A percentile compares a stretch with the other conserved stretches of the same genome.
These are phyloP conservation scores for Symbiodinium natans DNA, from an alignment of 73 alveolate genomes.

Conservation along the genomic window DNA sequence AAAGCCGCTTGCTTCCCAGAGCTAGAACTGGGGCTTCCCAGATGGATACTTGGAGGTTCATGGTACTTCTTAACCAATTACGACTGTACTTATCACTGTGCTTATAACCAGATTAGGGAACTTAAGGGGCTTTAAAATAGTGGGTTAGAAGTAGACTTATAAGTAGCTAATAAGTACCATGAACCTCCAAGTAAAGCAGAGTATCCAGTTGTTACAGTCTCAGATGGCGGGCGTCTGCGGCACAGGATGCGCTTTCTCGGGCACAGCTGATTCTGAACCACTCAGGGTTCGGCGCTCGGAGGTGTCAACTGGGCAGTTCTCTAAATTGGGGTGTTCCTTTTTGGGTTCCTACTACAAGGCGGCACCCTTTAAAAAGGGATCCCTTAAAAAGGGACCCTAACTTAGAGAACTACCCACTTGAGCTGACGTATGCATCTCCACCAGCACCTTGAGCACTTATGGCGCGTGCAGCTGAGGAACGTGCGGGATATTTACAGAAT, in stretches of 20 bases:
- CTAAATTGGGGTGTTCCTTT: neutral
- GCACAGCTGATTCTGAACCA: constrained; percentile 85
- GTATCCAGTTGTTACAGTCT: too few relatives aligned
- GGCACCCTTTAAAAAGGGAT: neutral
- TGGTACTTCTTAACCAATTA: too few relatives aligned
- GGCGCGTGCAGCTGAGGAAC: constrained; percentile 6
- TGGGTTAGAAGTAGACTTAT: too few relatives aligned
- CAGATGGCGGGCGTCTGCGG: neutral
- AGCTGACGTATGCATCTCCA: neutral
- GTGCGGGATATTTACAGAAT: constrained; percentile 63
- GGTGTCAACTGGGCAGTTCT: neutral
- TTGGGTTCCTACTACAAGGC: neutral
- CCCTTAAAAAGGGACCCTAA: neutral
- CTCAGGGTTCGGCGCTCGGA: constrained; percentile 21
- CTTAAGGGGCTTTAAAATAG: too few relatives aligned
- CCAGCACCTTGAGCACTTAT: neutral
- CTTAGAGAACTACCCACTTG: neutral
- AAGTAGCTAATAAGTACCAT: too few relatives aligned
- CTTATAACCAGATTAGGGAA: too few relatives aligned
- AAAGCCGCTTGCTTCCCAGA: neutral
- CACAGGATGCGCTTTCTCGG: constrained; percentile 61
- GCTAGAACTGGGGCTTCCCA: too few relatives aligned
- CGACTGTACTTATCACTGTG: too few relatives aligned
- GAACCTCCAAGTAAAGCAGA: too few relatives aligned
- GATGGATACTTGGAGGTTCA: too few relatives aligned